Conservation (phyloP, 805 yeast species). For the Martiniozyma abietophila region DNA sequence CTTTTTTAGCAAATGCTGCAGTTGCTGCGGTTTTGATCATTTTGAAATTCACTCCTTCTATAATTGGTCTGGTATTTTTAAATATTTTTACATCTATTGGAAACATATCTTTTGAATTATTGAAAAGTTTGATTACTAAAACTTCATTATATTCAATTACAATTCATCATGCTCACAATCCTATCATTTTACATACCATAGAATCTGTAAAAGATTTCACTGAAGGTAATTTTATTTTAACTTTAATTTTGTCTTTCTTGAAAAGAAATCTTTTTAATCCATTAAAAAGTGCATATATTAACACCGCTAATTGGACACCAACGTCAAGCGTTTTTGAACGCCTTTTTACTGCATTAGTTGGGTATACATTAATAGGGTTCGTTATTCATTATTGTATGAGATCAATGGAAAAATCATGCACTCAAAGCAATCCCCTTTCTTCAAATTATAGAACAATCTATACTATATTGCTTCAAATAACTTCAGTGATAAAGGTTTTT, state of each 20-base stretch:
- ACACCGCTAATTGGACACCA: conserved; percentile 19
- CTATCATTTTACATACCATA: not conserved
- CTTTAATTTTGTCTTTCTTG: conserved; percentile 6
- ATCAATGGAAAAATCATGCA: conserved; percentile 21
- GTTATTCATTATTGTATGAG: conserved; percentile 15
- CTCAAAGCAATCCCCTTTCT: conserved; percentile 34
- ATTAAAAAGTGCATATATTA: conserved; percentile 7
- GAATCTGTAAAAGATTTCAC: not conserved
- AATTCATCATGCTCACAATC: not conserved
- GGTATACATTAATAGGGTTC: conserved; percentile 13
- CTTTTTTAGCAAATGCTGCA: conserved; percentile 17
- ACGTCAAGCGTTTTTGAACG: conserved; percentile 14
- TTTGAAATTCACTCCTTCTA: conserved; percentile 20
- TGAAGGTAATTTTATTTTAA: conserved; percentile 2
- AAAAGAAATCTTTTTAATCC: conserved; percentile 8
- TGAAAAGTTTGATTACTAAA: not conserved
- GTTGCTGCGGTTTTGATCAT: conserved; percentile 15
- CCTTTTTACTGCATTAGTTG: conserved; percentile 12
- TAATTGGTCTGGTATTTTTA: conserved; percentile 17
- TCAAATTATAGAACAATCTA: conserved; percentile 45
- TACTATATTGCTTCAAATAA: conserved; percentile 42
- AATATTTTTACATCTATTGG: conserved; percentile 11
- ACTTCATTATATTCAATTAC: not conserved
- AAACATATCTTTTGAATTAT: not conserved
- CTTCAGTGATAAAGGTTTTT: conserved; percentile 65